A percentile compares a stretch with the other conserved stretches of the same genome.
phyloP scores from a whole-genome alignment of 768 basidiomycete species.

The Rubroboletus satanas region DNA sequence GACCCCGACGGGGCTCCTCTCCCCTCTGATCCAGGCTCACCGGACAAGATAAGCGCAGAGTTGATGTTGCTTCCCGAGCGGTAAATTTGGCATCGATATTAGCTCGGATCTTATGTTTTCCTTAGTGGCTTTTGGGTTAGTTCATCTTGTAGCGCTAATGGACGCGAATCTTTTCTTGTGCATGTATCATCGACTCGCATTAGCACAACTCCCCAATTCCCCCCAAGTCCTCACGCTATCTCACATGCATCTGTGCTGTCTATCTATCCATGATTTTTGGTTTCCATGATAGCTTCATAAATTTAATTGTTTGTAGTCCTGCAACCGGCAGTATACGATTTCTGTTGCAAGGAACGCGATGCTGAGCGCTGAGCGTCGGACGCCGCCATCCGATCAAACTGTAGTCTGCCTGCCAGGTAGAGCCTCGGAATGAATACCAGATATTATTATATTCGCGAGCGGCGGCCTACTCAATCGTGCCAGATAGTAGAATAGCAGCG shows the following conservation, averaged over 20 bases:
- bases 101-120: background rate
- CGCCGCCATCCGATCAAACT: background rate
- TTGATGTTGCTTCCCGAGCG: slow-evolving; percentile 44
- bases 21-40: slow-evolving; percentile 38
- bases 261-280: slow-evolving; percentile 9
- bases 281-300: background rate
- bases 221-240: slow-evolving; percentile 5
- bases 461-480: background rate
- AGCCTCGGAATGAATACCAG: background rate
- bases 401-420: background rate
- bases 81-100: slow-evolving; percentile 14
- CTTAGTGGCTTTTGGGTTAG: slow-evolving; percentile 1
- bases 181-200: slow-evolving; percentile 18
- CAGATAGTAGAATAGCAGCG: no score
- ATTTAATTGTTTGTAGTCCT: background rate
- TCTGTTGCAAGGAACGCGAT: background rate
- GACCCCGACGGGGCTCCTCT: slow-evolving; percentile 45
- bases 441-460: background rate
- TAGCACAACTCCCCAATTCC: slow-evolving; percentile 1
- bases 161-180: slow-evolving; percentile 17
- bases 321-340: background rate
- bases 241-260: slow-evolving; percentile 15
- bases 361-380: background rate
- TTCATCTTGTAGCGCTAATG: slow-evolving; percentile 16
- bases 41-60: slow-evolving; percentile 40